A percentile compares a stretch with the other conserved stretches of the same genome.
Evolutionary conservation across 441 rosid species (phyloP).

Genomic region (Populus tomentosa): DNA sequence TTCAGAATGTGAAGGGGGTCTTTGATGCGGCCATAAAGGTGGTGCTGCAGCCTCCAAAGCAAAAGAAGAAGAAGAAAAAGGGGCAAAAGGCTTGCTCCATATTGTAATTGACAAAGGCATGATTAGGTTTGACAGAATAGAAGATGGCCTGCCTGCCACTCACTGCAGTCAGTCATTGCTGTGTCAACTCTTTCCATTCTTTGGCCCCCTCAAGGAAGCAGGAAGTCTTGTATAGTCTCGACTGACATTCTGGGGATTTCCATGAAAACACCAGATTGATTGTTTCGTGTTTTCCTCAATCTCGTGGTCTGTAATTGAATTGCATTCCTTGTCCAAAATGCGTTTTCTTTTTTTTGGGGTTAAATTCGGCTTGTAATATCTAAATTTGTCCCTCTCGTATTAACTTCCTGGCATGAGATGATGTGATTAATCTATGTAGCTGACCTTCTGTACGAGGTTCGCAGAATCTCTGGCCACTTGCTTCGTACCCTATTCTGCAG

Average conservation of each 20-base stretch:
- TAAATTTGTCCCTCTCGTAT: neutral
- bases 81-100: constrained; percentile 59
- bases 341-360: neutral
- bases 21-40: constrained; percentile 86
- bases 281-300: constrained; percentile 18
- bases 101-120: constrained; percentile 43
- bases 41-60: constrained; percentile 86
- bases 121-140: constrained; percentile 27
- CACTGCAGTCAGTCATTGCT: constrained; percentile 13
- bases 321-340: constrained; percentile 17
- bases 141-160: constrained; percentile 16
- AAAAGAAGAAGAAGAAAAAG: constrained; percentile 75
- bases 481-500: neutral
- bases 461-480: neutral
- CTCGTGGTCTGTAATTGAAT: constrained; percentile 25
- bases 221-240: constrained; percentile 31
- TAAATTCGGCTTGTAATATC: neutral
- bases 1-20: constrained; percentile 82
- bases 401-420: neutral
- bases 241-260: constrained; percentile 32
- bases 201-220: constrained; percentile 11
- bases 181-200: constrained; percentile 1
- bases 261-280: constrained; percentile 24
- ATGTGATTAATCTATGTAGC: neutral
- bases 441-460: neutral